A percentile compares a stretch with the other conserved stretches of the same genome.
phyloP scores from a whole-genome alignment of 352 stramenopile species.

The Globisporangium iwayamae region DNA sequence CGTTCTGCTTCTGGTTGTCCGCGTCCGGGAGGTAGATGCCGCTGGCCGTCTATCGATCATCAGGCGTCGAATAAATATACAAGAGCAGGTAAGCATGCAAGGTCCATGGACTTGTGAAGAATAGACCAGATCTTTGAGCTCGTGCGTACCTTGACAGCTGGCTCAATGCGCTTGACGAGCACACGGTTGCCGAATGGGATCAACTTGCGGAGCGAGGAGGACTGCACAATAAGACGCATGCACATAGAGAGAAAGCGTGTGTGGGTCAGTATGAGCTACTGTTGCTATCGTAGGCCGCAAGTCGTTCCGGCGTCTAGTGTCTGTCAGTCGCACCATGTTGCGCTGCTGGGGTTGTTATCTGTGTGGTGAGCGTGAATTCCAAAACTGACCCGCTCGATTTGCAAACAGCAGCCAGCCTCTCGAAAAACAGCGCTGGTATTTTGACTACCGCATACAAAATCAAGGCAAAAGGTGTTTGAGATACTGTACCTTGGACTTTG shows the following conservation, averaged over 20 bases:
- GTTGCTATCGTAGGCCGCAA: neutral
- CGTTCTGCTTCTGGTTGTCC: constrained; percentile 91
- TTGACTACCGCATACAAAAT: neutral
- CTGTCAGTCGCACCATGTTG: constrained; percentile 12
- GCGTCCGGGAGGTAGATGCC: constrained; percentile 94
- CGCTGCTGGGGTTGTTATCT: constrained; percentile 1
- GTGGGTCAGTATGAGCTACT: constrained; percentile 2
- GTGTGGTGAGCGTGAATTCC: constrained; percentile 18
- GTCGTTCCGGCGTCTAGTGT: neutral
- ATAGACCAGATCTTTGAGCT: neutral
- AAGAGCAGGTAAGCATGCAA: constrained; percentile 1
- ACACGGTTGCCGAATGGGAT: constrained; percentile 95
- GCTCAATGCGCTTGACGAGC: constrained; percentile 91
- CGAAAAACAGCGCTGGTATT: neutral
- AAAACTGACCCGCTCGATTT: constrained; percentile 8
- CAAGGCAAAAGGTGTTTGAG: neutral
- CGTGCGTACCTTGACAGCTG: constrained; percentile 69
- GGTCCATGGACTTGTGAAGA: neutral
- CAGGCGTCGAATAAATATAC: neutral
- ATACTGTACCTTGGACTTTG: neutral
- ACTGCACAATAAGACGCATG: constrained; percentile 1
- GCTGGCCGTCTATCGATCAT: constrained; percentile 67
- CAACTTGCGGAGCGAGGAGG: constrained; percentile 74
- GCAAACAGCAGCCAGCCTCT: neutral
- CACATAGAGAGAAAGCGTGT: neutral